Evolutionary conservation across 805 yeast species (phyloP), one percentile per base, ranked within the genome.

Genomic region (Starmera quercuum): DNA sequence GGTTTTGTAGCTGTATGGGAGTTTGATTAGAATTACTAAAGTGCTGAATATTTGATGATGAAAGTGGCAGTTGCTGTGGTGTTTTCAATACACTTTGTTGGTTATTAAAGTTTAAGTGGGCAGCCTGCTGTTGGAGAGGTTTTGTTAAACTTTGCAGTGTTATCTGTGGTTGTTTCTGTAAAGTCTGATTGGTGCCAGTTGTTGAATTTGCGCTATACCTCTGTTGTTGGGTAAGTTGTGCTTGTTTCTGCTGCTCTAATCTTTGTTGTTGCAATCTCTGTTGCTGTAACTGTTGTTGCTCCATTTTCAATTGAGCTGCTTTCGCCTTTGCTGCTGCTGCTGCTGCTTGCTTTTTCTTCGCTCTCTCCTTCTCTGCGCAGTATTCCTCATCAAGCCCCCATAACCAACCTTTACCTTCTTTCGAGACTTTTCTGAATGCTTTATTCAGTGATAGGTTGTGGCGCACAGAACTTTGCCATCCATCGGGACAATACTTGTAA

Each of bases 391-490:
- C 95, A 26, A 92, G 63, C 4, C 90, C 90, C 95, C 95, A 90
- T 20, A 84, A 61, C 94, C 95, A 88, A 37, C 95, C 95, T 54
- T 83, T 83, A n/a, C 94, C 92, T 46, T 83, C 92, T 39, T 82
- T 80, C 25, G 86, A 76, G 12, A 83, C 79, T 50, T 83, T 83
- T 34, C 75, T 68, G 62, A 90, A 92, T 6, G 90, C 78, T 59
- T 85, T 86, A 59, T 87, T 87, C 44, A 86, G 66, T 16, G 90
- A 81, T 26, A 92, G 65, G 48, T 87, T 88, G 59, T 92, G 98
- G 33, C 94, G 73, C 14, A 92, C 95, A 1, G 94, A 77, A 51
- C 84, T 81, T 61, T 92, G 98, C 98, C 98, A 92, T 3, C 97
- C 97, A 56, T 87, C 95, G 0, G 95, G 90, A 49, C 97, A 88